Evolutionary conservation across 2,329 filamentous ascomycete genomes (phyloP).

Genomic region (Alternaria ethzedia): DNA sequence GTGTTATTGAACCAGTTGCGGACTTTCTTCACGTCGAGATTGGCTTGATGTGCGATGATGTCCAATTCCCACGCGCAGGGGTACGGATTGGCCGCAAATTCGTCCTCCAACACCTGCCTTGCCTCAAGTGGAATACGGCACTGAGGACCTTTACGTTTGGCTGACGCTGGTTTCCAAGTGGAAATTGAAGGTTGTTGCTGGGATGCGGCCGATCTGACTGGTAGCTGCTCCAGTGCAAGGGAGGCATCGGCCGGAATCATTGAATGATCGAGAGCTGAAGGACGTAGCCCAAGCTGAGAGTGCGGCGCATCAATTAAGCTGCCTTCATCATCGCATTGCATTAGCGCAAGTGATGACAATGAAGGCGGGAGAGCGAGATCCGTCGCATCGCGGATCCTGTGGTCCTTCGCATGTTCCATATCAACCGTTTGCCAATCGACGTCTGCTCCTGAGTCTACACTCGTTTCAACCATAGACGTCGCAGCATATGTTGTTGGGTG

Average conservation of each 20-base stretch:
- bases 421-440: background rate
- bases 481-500: background rate
- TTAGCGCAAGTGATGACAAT: conserved; percentile 1
- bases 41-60: conserved; percentile 46
- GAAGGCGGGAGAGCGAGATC: conserved; percentile 4
- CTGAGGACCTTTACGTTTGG: conserved; percentile 41
- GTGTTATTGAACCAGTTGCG: conserved; percentile 48
- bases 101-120: conserved; percentile 43
- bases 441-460: background rate
- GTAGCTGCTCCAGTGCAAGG: background rate
- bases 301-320: background rate
- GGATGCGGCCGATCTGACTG: conserved; percentile 4
- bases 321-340: background rate
- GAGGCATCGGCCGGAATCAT: background rate
- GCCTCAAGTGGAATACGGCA: conserved; percentile 41
- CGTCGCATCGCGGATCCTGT: background rate
- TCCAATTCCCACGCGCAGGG: conserved; percentile 46
- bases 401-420: background rate
- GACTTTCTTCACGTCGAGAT: conserved; percentile 45
- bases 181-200: conserved; percentile 18
- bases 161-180: conserved; percentile 40
- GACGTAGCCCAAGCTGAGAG: background rate
- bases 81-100: conserved; percentile 45
- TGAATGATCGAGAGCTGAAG: background rate
- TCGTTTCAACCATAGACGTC: background rate